Conservation (phyloP, 2,329 filamentous ascomycete species). For the Stagonosporopsis tanaceti region DNA sequence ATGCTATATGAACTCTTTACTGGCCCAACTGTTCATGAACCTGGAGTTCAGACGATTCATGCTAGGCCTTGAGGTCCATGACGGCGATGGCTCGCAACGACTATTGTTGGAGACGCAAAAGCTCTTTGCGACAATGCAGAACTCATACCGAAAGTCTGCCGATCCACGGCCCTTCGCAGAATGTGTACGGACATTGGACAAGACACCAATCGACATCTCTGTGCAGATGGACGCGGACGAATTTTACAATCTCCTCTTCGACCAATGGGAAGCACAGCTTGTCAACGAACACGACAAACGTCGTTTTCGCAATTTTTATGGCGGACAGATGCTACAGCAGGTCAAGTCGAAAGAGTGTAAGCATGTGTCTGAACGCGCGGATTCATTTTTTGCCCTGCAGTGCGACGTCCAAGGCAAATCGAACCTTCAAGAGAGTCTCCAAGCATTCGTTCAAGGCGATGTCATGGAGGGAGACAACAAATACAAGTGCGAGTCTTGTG, state of each 20-base stretch:
- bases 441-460: constrained; percentile 95
- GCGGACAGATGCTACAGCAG: constrained; percentile 90
- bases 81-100: constrained; percentile 65
- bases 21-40: constrained; percentile 98
- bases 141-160: constrained; percentile 75
- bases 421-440: constrained; percentile 82
- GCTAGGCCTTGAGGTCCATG: constrained; percentile 63
- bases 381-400: constrained; percentile 93
- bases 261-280: constrained; percentile 87
- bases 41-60: constrained; percentile 85
- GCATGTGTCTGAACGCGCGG: constrained; percentile 88
- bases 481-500: constrained; percentile 94
- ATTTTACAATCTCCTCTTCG: constrained; percentile 94
- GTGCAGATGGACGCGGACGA: constrained; percentile 98
- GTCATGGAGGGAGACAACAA: constrained; percentile 98
- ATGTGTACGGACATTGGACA: constrained; percentile 83
- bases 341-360: constrained; percentile 94
- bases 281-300: constrained; percentile 71
- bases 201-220: constrained; percentile 81
- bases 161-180: constrained; percentile 77
- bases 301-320: constrained; percentile 82
- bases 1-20: constrained; percentile 93
- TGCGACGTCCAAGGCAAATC: constrained; percentile 95
- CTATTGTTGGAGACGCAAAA: constrained; percentile 80
- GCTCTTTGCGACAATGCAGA: constrained; percentile 86